phyloP scores from a whole-genome alignment of 192 early-diverging fungal species.

The Lobulomyces angularis region DNA sequence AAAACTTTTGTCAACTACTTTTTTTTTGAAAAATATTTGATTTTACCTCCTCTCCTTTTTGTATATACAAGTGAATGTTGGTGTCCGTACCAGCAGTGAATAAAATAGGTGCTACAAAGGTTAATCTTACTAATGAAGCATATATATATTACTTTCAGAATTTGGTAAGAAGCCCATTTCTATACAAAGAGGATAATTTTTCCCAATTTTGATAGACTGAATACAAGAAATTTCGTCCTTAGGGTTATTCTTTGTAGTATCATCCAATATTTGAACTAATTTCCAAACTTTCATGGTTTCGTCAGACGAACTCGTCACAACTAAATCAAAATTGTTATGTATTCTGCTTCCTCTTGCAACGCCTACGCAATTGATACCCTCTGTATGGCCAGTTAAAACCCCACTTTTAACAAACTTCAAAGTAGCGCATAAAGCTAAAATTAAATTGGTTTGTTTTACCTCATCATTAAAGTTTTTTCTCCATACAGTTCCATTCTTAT shows the following conservation, averaged over 20 bases:
- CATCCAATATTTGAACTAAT: constrained; percentile 13
- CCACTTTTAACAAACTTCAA: constrained; percentile 50
- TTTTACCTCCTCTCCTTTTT: constrained; percentile 17
- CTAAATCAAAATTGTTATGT: constrained; percentile 25
- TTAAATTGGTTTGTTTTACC: constrained; percentile 8
- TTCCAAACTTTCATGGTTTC: constrained; percentile 61
- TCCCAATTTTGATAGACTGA: constrained; percentile 56
- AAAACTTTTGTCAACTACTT: not conserved
- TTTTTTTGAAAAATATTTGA: not conserved
- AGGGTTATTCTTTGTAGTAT: constrained; percentile 8
- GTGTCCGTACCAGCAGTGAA: constrained; percentile 77
- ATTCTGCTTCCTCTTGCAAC: constrained; percentile 34
- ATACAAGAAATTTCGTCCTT: constrained; percentile 33
- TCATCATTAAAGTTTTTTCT: constrained; percentile 12
- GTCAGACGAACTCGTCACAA: constrained; percentile 60
- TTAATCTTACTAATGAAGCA: not conserved
- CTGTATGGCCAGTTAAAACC: constrained; percentile 52
- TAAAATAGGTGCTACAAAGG: constrained; percentile 42
- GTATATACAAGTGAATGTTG: constrained; percentile 55
- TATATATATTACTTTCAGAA: constrained; percentile 25
- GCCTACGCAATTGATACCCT: constrained; percentile 53
- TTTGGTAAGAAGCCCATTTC: constrained; percentile 52
- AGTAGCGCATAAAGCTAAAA: not conserved
- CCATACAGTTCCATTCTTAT: constrained; percentile 70
- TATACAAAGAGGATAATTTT: constrained; percentile 52